A percentile compares a stretch with the other conserved stretches of the same genome.
phyloP scores from a whole-genome alignment of 2,329 filamentous ascomycete genomes.

The Dendrostoma leiphaemia region DNA sequence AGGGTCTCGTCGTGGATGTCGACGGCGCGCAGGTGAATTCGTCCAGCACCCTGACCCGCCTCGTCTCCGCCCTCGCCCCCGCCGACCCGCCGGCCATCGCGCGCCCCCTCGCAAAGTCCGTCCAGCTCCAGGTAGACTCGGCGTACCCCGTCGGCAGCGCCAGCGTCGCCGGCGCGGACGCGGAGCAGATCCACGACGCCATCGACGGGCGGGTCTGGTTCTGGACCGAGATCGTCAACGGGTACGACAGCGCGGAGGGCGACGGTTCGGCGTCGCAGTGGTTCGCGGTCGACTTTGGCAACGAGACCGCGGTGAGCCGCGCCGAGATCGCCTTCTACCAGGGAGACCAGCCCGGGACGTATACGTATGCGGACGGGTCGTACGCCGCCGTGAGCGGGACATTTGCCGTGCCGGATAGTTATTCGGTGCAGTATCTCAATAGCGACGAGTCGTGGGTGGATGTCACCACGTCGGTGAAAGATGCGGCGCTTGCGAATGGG shows the following conservation, averaged over 20 bases:
- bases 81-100: slow-evolving; percentile 26
- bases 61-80: slow-evolving; percentile 19
- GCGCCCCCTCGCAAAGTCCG: slow-evolving; percentile 32
- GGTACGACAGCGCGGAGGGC: slow-evolving; percentile 32
- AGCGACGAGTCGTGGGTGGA: slow-evolving; percentile 27
- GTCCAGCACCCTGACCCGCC: slow-evolving; percentile 24
- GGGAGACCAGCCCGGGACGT: slow-evolving; percentile 23
- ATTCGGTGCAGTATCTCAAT: slow-evolving; percentile 27
- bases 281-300: slow-evolving; percentile 36
- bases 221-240: slow-evolving; percentile 36
- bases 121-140: slow-evolving; percentile 29
- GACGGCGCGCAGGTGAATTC: slow-evolving; percentile 32
- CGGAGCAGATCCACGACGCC: slow-evolving; percentile 30
- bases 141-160: slow-evolving; percentile 31
- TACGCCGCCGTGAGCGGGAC: slow-evolving; percentile 9
- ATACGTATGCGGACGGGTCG: slow-evolving; percentile 12
- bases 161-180: slow-evolving; percentile 26
- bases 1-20: slow-evolving; percentile 33
- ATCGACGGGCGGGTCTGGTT: slow-evolving; percentile 40
- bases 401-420: slow-evolving; percentile 27
- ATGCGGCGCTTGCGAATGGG: slow-evolving; percentile 31
- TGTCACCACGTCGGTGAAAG: slow-evolving; percentile 22
- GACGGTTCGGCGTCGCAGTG: slow-evolving; percentile 29
- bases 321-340: slow-evolving; percentile 37
- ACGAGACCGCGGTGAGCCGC: slow-evolving; percentile 24